Base-by-base conservation (phyloP, 345 rosid species). In the Salix caprea region DNA sequence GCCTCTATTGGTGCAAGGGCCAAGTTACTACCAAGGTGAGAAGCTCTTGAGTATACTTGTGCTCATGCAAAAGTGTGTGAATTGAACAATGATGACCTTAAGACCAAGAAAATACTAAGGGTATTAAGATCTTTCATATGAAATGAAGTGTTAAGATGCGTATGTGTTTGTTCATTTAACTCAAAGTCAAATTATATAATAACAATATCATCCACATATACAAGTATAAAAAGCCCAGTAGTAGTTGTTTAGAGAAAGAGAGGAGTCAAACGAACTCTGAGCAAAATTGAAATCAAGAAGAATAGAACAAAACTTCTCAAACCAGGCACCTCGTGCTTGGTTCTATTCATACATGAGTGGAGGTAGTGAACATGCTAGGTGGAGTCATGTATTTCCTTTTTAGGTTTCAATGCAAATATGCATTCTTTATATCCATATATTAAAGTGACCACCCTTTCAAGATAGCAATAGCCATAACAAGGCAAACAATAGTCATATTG, bases 101-200 rank as follows among this genome's bases (percentile, higher is more conserved):
- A n/a, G 61, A 16, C 74, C 74, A 44, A 70, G 44, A 30, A 70
- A 70, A 26, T 44, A 44, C 11, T 12, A 16, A 40, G 50, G 14
- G 2, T 46, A 69, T 52, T 5, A 1, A 69, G 30, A 69, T 69
- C 56, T 69, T 69, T 69, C 73, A 70, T 70, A 70, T 70, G 60
- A 70, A 70, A 42, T 21, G 34, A 70, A 23, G 36, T 18, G 23
- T 40, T 40, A 2, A 23, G 28, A 19, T 44, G 73, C 10, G 5
- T 21, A 10, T 70, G 46, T 50, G 56, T 7, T 4, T 32, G 26
- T 9, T 52, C 7, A 13, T 56, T 54, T 28, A 72, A 52, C 15
- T 18, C 23, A 52, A 30, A 19, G 18, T 58, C 65, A 32, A n/a
- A 52, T 30, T 65, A n/a, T 7, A 26, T 70, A 70, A 69, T 69